These are phyloP conservation scores for Solanum bukasovii DNA, from an alignment of 257 asterid species.

Conservation along the genomic window DNA sequence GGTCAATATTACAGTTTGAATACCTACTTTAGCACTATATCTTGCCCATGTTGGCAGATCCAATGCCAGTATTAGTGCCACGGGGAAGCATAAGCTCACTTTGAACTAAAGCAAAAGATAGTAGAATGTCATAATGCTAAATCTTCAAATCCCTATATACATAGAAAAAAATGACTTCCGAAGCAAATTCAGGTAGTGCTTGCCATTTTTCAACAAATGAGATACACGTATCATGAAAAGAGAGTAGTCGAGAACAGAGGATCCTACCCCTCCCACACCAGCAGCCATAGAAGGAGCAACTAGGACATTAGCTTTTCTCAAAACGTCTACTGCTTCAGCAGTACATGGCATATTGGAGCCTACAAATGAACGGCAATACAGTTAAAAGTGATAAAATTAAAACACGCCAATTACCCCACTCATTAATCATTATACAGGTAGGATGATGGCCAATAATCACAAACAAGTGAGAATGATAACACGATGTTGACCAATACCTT, in stretches of 20 bases:
- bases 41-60: not conserved
- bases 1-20: not conserved
- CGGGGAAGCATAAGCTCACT: not conserved
- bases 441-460: not conserved
- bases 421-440: not conserved
- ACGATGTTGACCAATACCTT: constrained; percentile 39
- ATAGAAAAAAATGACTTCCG: not conserved
- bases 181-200: not conserved
- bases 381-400: constrained; percentile 4
- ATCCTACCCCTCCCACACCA: constrained; percentile 95
- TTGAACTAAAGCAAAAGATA: not conserved
- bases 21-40: not conserved
- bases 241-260: not conserved
- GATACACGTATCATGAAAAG: not conserved
- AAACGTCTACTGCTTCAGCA: constrained; percentile 83
- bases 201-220: not conserved
- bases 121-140: not conserved
- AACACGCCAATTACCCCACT: not conserved
- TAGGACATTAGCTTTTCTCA: constrained; percentile 73
- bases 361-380: constrained; percentile 10
- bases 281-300: constrained; percentile 96
- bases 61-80: not conserved
- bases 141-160: not conserved
- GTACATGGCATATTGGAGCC: constrained; percentile 98
- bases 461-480: not conserved